Conservation (phyloP, 2,329 filamentous ascomycete species). For the Xylaria sp. region DNA sequence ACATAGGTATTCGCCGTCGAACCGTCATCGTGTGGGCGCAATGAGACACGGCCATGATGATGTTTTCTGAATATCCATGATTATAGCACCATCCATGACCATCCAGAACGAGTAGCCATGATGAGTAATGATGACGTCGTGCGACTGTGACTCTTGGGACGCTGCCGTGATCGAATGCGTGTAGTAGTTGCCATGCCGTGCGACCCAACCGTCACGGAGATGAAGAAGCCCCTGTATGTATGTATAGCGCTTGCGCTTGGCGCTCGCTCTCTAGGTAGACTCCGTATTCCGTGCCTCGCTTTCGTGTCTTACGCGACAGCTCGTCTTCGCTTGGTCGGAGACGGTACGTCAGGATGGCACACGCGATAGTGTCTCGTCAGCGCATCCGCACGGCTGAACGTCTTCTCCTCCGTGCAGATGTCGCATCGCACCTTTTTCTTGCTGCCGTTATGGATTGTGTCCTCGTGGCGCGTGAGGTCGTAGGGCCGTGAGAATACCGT, state of each 20-base stretch:
- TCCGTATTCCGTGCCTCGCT: neutral
- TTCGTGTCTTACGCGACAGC: conserved; percentile 15
- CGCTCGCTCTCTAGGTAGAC: too few species aligned
- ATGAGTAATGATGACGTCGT: conserved; percentile 10
- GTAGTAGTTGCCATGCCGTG: too few species aligned
- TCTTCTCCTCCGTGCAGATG: conserved; percentile 92
- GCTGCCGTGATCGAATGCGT: neutral
- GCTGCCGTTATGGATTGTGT: conserved; percentile 91
- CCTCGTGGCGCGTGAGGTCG: conserved; percentile 92
- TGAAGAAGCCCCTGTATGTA: too few species aligned
- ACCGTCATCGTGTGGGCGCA: neutral
- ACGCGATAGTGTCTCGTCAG: conserved; percentile 91
- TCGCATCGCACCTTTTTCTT: conserved; percentile 94
- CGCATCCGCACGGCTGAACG: conserved; percentile 91
- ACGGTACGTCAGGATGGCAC: conserved; percentile 82
- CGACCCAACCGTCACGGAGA: neutral
- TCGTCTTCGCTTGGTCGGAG: conserved; percentile 57
- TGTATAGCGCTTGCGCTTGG: neutral
- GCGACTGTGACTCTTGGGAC: neutral
- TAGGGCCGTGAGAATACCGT: conserved; percentile 93
- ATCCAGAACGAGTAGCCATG: too few species aligned
- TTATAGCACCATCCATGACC: too few species aligned
- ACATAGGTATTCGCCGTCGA: too few species aligned
- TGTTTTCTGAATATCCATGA: too few species aligned
- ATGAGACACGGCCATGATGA: neutral